phyloP scores from a whole-genome alignment of 768 basidiomycete genomes.

The Tricholoma flavovirens region DNA sequence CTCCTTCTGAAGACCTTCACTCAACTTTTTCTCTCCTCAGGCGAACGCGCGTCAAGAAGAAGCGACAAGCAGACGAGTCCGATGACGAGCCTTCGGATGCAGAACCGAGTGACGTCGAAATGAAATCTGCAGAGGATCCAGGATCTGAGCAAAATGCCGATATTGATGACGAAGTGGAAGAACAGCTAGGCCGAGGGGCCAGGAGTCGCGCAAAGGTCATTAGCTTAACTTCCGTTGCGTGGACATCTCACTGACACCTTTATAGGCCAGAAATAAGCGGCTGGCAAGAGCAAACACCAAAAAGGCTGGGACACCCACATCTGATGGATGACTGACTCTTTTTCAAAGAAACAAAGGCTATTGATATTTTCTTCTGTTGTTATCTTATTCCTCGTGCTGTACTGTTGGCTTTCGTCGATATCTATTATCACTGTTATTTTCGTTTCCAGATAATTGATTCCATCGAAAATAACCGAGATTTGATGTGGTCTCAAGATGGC shows the following conservation, averaged over 20 bases:
- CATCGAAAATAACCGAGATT: too few relatives aligned
- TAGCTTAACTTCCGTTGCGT: not conserved
- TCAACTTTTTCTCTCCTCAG: constrained; percentile 17
- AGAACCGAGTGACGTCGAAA: constrained; percentile 37
- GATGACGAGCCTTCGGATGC: constrained; percentile 29
- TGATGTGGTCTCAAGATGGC: too few relatives aligned
- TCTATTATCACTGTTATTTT: constrained; percentile 6
- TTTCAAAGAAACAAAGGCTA: not conserved
- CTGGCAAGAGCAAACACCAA: constrained; percentile 8
- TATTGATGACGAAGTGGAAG: constrained; percentile 21
- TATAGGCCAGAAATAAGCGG: constrained; percentile 13
- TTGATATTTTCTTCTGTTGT: not conserved
- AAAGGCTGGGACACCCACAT: constrained; percentile 8
- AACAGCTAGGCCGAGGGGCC: constrained; percentile 25
- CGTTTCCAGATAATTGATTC: too few relatives aligned
- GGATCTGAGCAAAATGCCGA: constrained; percentile 13
- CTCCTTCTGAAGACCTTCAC: constrained; percentile 1
- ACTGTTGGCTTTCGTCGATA: constrained; percentile 5
- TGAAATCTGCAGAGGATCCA: constrained; percentile 23
- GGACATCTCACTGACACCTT: not conserved
- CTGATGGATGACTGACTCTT: constrained; percentile 7
- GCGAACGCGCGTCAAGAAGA: constrained; percentile 31
- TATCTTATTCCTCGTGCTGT: constrained; percentile 7
- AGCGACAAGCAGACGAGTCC: constrained; percentile 32
- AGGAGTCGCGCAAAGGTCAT: constrained; percentile 17